Evolutionary conservation across 768 basidiomycete species (phyloP), one percentile per base, ranked within the genome.

Genomic region (Chalciporus chontae): DNA sequence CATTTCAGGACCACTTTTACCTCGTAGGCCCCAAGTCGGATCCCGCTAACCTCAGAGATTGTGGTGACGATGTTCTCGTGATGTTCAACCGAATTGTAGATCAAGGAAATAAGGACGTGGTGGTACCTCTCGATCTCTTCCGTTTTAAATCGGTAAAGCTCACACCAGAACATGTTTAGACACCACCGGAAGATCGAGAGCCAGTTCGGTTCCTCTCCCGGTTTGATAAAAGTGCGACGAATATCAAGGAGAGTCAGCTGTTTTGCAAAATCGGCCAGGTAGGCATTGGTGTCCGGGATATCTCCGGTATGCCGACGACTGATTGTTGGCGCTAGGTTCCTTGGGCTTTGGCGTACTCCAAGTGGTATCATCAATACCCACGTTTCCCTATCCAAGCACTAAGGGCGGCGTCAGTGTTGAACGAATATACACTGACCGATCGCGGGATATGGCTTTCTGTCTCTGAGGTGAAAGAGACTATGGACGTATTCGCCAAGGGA

Each of bases 291-390:
- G 7, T 19, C 24, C 9, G 5, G 19, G 40, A 1, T 19, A 15
- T 3, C 6, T 40, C 31, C 24, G 10, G 18, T 17, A 24, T 15
- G 15, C 23, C 15, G 40, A 4, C 8, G 13, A 29, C 11, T 54
- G 39, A 36, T 23, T 10, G 38, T 40, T 8, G n/a, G 1, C 1
- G 9, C 13, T 11, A 81, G 77, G 72, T 80, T 5, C 80, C 81
- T 3, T 82, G 79, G 80, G 79, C 71, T 6, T 63, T 69, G 37
- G 60, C 69, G 9, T 77, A 78, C 54, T 78, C 78, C 4, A 74
- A 69, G 21, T 83, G 79, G 79, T 83, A 81, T 55, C 80, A 82
- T 56, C 76, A 80, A 57, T 81, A 79, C 60, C 71, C 77, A 2
- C 71, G 69, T 0, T 82, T 77, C 62, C 80, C 79, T 0, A 57